A percentile compares a stretch with the other conserved stretches of the same genome.
These are phyloP conservation scores for Beauveria varroae DNA, from an alignment of 2,329 filamentous ascomycete species.

Conservation along the genomic window DNA sequence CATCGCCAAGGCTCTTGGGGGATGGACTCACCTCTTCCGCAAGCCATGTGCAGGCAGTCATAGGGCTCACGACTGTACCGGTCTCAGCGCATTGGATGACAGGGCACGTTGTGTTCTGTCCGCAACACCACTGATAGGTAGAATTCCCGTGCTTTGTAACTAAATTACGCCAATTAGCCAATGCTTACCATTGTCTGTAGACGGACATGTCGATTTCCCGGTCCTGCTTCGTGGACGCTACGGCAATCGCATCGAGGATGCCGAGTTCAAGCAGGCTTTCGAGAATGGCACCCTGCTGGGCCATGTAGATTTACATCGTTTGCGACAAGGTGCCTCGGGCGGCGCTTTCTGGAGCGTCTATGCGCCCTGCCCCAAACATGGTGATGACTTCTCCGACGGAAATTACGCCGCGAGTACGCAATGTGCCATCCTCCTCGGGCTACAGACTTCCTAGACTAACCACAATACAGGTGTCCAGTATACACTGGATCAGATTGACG, in stretches of 20 bases:
- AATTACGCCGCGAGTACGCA: constrained; percentile 59
- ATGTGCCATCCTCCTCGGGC: not conserved
- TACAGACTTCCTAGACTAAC: not conserved
- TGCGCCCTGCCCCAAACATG: constrained; percentile 65
- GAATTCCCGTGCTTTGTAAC: not conserved
- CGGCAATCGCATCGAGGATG: constrained; percentile 69
- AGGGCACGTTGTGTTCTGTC: not conserved
- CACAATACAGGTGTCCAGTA: constrained; percentile 47
- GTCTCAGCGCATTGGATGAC: not conserved
- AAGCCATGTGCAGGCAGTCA: not conserved
- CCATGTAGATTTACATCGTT: constrained; percentile 74
- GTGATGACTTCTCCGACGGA: constrained; percentile 63
- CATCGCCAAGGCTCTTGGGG: not conserved
- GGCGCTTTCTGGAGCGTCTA: constrained; percentile 94
- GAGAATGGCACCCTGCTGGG: constrained; percentile 57
- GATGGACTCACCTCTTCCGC: not conserved
- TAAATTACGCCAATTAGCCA: not conserved
- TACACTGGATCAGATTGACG: constrained; percentile 69
- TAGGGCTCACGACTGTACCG: not conserved
- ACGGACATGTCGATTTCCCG: constrained; percentile 85
- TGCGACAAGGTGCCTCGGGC: constrained; percentile 63
- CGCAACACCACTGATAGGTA: constrained; percentile 7
- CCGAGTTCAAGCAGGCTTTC: constrained; percentile 68
- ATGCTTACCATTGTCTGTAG: constrained; percentile 32
- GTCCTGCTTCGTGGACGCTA: constrained; percentile 60